Percentiles rank a stretch among this genome's conserved stretches.
phyloP scores from a whole-genome alignment of 768 basidiomycete species.

The Termitomyces sp. region DNA sequence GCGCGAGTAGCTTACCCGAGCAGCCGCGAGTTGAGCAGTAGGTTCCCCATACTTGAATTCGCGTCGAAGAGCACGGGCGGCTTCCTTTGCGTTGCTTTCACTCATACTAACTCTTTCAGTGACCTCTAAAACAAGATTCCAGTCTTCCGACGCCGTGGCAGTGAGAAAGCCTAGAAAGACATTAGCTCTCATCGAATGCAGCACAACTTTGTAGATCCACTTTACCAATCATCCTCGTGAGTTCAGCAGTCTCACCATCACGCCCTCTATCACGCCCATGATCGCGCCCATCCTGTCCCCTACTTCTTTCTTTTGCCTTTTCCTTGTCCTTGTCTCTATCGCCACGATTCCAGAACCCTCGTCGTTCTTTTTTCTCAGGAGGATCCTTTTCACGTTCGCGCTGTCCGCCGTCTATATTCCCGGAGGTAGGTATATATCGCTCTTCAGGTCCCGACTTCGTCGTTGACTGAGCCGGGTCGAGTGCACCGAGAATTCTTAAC shows the following conservation, averaged over 20 bases:
- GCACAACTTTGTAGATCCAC: not conserved
- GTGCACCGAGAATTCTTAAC: slow-evolving; percentile 51
- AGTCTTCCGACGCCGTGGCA: slow-evolving; percentile 77
- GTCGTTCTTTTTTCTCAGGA: slow-evolving; percentile 45
- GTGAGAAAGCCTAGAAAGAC: slow-evolving; percentile 67
- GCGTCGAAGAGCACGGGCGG: slow-evolving; percentile 71
- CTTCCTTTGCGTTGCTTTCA: slow-evolving; percentile 77
- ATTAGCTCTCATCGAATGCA: slow-evolving; percentile 16
- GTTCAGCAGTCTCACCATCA: slow-evolving; percentile 11
- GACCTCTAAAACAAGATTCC: slow-evolving; percentile 77
- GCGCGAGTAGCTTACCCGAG: slow-evolving; percentile 45
- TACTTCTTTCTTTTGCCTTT: slow-evolving; percentile 1
- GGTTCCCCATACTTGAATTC: slow-evolving; percentile 90
- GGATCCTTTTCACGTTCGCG: slow-evolving; percentile 18
- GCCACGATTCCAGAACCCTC: slow-evolving; percentile 46
- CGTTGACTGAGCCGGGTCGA: slow-evolving; percentile 47
- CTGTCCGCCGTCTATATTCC: slow-evolving; percentile 26
- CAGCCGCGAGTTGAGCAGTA: slow-evolving; percentile 69
- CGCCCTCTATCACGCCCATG: slow-evolving; percentile 10
- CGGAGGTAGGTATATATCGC: slow-evolving; percentile 10
- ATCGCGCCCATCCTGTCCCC: slow-evolving; percentile 2
- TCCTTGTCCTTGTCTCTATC: slow-evolving; percentile 26
- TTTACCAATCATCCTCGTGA: slow-evolving; percentile 16
- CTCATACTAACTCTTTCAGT: slow-evolving; percentile 76
- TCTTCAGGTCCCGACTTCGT: slow-evolving; percentile 27